phyloP scores from a whole-genome alignment of 2,329 filamentous ascomycete species.

The Pleurostoma richardsiae region DNA sequence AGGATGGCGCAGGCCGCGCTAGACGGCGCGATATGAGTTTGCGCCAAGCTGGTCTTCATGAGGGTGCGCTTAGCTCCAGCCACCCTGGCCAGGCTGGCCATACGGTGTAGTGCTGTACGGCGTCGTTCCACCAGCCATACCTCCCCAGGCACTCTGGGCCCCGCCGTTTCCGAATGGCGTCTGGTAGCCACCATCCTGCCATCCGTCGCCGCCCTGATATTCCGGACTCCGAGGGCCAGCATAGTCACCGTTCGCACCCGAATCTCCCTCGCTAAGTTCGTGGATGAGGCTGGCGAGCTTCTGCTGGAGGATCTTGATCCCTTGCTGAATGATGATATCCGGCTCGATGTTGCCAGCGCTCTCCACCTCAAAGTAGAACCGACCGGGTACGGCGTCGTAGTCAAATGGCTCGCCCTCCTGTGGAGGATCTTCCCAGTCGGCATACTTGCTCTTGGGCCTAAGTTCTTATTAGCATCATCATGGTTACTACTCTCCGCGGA shows the following conservation, averaged over 20 bases:
- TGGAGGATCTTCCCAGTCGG: constrained; percentile 71
- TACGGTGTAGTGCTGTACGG: constrained; percentile 37
- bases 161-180: constrained; percentile 57
- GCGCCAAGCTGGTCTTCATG: too few relatives aligned
- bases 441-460: constrained; percentile 79
- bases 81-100: constrained; percentile 44
- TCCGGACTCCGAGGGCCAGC: constrained; percentile 64
- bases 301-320: constrained; percentile 81
- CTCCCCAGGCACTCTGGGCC: constrained; percentile 63
- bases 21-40: too few relatives aligned
- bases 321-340: constrained; percentile 82
- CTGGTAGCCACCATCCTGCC: constrained; percentile 61
- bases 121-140: constrained; percentile 41
- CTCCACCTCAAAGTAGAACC: constrained; percentile 94
- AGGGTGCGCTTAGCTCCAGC: constrained; percentile 34
- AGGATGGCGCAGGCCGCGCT: too few relatives aligned
- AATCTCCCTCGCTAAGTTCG: constrained; percentile 45
- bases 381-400: constrained; percentile 77
- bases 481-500: not conserved
- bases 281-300: constrained; percentile 74
- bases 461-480: constrained; percentile 17
- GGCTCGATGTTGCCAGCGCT: constrained; percentile 83
- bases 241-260: constrained; percentile 43
- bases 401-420: constrained; percentile 85
- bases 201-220: constrained; percentile 51